A percentile compares a stretch with the other conserved stretches of the same genome.
phyloP scores from a whole-genome alignment of 2,329 filamentous ascomycete genomes.

The Colletotrichum viniferum region DNA sequence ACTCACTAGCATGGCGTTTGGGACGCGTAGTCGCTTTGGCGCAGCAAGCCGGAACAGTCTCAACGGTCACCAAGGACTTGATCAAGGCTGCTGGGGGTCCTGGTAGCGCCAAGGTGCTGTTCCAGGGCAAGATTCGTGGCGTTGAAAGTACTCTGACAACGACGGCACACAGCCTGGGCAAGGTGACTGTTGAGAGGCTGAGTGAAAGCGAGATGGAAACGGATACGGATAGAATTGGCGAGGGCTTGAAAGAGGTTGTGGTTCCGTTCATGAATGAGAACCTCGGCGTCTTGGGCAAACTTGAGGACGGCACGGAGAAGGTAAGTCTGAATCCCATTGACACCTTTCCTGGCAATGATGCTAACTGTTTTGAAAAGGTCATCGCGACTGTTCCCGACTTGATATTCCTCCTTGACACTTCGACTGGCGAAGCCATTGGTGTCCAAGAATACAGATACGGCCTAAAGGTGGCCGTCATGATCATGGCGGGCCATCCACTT shows the following conservation, averaged over 20 bases:
- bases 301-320: slow-evolving; percentile 23
- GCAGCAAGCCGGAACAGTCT: slow-evolving; percentile 44
- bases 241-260: slow-evolving; percentile 23
- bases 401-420: slow-evolving; percentile 40
- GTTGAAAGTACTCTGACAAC: slow-evolving; percentile 45
- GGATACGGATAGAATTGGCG: slow-evolving; percentile 31
- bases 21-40: slow-evolving; percentile 53
- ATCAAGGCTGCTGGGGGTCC: slow-evolving; percentile 43
- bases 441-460: slow-evolving; percentile 40
- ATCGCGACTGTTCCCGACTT: slow-evolving; percentile 46
- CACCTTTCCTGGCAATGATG: neutral
- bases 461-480: slow-evolving; percentile 26
- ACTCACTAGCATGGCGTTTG: slow-evolving; percentile 48
- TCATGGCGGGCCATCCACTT: neutral
- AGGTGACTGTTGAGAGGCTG: slow-evolving; percentile 43
- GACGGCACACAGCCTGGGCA: slow-evolving; percentile 46
- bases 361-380: slow-evolving; percentile 18
- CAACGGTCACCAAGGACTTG: slow-evolving; percentile 39
- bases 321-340: neutral
- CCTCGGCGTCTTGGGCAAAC: slow-evolving; percentile 19
- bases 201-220: slow-evolving; percentile 38
- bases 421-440: slow-evolving; percentile 40
- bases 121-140: slow-evolving; percentile 30
- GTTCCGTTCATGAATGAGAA: slow-evolving; percentile 26
- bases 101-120: slow-evolving; percentile 25